Evolutionary conservation across 1,139 yeast genomes (phyloP).

Genomic region (Kazachstania sp.): DNA sequence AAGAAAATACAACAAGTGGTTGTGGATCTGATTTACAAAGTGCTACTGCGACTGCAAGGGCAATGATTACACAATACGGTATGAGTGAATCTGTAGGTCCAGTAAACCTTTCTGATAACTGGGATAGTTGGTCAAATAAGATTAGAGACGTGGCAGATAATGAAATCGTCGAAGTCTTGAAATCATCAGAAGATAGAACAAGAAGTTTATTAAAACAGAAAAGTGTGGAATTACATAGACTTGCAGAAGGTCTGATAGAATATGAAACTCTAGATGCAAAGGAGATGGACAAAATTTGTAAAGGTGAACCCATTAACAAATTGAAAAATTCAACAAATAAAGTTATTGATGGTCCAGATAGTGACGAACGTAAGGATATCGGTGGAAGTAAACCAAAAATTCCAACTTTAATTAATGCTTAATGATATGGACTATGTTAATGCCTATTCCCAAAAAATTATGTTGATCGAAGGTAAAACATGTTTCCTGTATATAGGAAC

Average conservation of each 20-base stretch:
- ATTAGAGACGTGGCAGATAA: slow-evolving; percentile 85
- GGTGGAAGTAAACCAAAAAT: slow-evolving; percentile 27
- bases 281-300: slow-evolving; percentile 79
- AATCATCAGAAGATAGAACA: slow-evolving; percentile 73
- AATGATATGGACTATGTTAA: neutral
- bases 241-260: slow-evolving; percentile 89
- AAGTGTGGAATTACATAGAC: slow-evolving; percentile 62
- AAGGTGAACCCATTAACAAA: slow-evolving; percentile 65
- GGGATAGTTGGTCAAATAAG: slow-evolving; percentile 91
- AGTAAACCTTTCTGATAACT: slow-evolving; percentile 72
- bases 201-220: slow-evolving; percentile 55
- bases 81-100: slow-evolving; percentile 96
- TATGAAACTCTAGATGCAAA: slow-evolving; percentile 90
- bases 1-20: slow-evolving; percentile 88
- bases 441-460: neutral
- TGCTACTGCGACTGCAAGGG: slow-evolving; percentile 90
- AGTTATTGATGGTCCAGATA: slow-evolving; percentile 52
- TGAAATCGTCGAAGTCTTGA: slow-evolving; percentile 70
- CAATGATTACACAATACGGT: slow-evolving; percentile 95
- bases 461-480: too few relatives aligned
- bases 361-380: slow-evolving; percentile 32
- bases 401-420: slow-evolving; percentile 29
- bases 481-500: too few relatives aligned
- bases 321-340: slow-evolving; percentile 65
- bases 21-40: slow-evolving; percentile 84